Evolutionary conservation across 352 stramenopile species (phyloP), one percentile per base, ranked within the genome.

Genomic region (Pythium pectinolyticum): DNA sequence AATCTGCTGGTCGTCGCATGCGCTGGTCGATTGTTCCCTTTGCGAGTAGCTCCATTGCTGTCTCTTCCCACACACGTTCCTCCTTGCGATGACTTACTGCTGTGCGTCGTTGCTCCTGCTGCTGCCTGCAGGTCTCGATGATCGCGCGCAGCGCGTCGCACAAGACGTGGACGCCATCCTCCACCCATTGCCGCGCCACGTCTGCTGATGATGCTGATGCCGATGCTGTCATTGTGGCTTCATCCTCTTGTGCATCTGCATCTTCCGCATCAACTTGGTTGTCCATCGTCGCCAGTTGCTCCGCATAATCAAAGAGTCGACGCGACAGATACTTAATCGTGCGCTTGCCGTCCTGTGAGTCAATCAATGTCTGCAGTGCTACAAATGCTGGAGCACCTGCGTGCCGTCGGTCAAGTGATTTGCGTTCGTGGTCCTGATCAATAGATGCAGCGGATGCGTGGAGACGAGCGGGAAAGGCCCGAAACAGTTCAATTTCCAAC

Each of bases 401-500:
- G 19, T 49, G 6, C n/a, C 41, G 41, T 24, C 41, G 28, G 12
- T 49, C 41, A 4, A 49, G 41, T 15, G 31, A 31, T n/a, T 7
- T 49, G 12, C n/a, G 20, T 31, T 20, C 9, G 41, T 49, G 41
- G 8, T 49, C 22, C 20, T 24, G 41, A 14, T 8, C 8, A 24
- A 49, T 31, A n/a, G 41, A 19, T 49, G 22, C 41, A 31, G n/a
- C n/a, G 7, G 41, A 49, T 3, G 22, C 41, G 6, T 31, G 41
- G 5, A 69, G 19, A 15, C 34, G 62, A 2, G 54, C 62, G 22
- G 55, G 54, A 52, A 90, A 75, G 25, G 80, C 62, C 56, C 67
- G 65, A 3, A 92, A 64, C 30, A 92, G 58, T 35, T 75, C 57
- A 50, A 85, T 68, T 35, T 92, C 79, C 5, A 87, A 68, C 24